These are phyloP conservation scores for Henckelia pumila DNA, from an alignment of 257 asterid species.

Conservation along the genomic window DNA sequence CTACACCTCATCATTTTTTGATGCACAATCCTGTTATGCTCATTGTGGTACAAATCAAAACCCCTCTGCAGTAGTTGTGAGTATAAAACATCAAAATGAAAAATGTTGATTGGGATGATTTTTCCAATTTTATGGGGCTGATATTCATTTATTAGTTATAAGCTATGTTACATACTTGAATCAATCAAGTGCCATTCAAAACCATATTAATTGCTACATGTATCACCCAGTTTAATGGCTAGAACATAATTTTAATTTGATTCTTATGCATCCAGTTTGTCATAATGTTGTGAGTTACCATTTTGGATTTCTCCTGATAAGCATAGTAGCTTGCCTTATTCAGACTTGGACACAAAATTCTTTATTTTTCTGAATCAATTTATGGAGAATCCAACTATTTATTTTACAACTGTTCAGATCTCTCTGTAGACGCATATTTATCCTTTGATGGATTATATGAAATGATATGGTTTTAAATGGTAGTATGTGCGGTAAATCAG, in stretches of 20 bases:
- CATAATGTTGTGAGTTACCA: not conserved
- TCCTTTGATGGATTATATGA: not conserved
- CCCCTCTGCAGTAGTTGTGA: not conserved
- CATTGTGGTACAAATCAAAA: constrained; percentile 4
- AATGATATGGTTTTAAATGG: not conserved
- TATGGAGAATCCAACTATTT: not conserved
- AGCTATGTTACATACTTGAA: no score
- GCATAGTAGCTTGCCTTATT: not conserved
- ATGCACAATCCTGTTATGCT: not conserved
- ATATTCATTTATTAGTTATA: not conserved
- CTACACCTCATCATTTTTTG: not conserved
- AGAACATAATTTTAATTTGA: not conserved
- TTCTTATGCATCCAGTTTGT: not conserved
- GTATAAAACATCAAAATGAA: not conserved
- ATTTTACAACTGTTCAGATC: not conserved
- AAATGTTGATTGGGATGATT: not conserved
- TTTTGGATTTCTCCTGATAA: not conserved
- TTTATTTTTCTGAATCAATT: constrained; percentile 4
- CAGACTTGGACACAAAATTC: not conserved
- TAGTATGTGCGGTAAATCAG: not conserved
- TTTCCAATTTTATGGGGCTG: not conserved
- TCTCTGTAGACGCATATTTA: not conserved
- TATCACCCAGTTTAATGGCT: no score
- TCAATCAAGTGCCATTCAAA: no score
- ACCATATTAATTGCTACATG: no score